Percentiles rank a stretch among this genome's conserved stretches.
phyloP scores from a whole-genome alignment of 495 filamentous ascomycete species.

The Pyronema omphalodes region DNA sequence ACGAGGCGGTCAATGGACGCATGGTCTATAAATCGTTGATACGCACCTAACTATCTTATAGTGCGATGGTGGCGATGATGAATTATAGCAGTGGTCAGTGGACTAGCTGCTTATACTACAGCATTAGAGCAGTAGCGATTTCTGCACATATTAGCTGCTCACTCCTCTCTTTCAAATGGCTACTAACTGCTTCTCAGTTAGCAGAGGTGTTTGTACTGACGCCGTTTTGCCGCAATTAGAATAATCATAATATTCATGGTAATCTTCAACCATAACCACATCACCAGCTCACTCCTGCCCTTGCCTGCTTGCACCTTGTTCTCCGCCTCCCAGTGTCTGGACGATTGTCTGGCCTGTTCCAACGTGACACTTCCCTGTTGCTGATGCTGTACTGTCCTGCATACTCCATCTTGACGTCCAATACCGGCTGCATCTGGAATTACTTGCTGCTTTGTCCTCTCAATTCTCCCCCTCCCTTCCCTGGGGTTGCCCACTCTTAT shows the following conservation, averaged over 20 bases:
- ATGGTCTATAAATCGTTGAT: neutral
- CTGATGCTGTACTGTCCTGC: constrained; percentile 3
- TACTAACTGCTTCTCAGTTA: neutral
- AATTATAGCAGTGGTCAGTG: neutral
- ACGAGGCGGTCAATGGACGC: neutral
- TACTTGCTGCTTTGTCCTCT: neutral
- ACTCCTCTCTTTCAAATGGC: neutral
- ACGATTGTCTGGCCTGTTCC: neutral
- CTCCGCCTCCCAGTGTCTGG: neutral
- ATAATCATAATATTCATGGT: neutral
- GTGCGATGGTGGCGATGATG: neutral
- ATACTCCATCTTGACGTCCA: neutral
- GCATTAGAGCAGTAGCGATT: too few species aligned
- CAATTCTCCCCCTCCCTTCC: neutral
- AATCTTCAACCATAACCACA: neutral
- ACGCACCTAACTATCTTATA: neutral
- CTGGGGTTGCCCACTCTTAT: neutral
- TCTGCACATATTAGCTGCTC: neutral
- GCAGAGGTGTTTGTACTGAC: neutral
- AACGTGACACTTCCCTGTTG: neutral
- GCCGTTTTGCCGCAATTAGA: neutral
- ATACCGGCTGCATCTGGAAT: constrained; percentile 6
- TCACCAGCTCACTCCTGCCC: neutral
- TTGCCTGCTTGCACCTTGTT: neutral
- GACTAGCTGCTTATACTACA: neutral